Percentiles rank a stretch among this genome's conserved stretches.
Evolutionary conservation across 371 early-diverging fungal genomes (phyloP).

Genomic region (Mucor indicus): DNA sequence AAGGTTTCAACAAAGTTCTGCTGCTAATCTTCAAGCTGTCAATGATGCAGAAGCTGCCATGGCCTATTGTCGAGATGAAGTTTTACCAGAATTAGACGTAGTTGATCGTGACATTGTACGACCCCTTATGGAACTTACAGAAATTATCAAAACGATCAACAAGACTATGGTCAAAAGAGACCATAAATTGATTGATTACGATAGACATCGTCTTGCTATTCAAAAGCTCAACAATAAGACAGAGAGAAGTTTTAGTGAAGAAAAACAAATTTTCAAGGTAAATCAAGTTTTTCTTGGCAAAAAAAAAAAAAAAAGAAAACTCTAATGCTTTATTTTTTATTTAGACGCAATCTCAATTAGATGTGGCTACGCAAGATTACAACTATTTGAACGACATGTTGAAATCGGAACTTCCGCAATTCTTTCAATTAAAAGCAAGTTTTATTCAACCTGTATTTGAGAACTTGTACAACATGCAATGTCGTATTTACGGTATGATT

Average conservation of each 20-base stretch:
- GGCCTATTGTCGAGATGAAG: conserved; percentile 49
- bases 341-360: conserved; percentile 56
- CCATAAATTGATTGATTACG: conserved; percentile 84
- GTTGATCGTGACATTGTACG: conserved; percentile 72
- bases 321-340: background rate
- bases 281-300: too few species aligned
- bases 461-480: conserved; percentile 65
- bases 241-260: conserved; percentile 67
- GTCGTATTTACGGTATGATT: conserved; percentile 55
- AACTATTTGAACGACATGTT: conserved; percentile 63
- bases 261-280: conserved; percentile 69
- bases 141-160: conserved; percentile 64
- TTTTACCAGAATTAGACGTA: conserved; percentile 65
- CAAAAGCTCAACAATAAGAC: conserved; percentile 66
- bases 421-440: conserved; percentile 50
- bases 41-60: conserved; percentile 56
- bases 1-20: conserved; percentile 40
- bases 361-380: conserved; percentile 72
- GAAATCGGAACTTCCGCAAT: conserved; percentile 62
- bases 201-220: conserved; percentile 68
- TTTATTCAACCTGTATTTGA: conserved; percentile 76
- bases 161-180: conserved; percentile 76
- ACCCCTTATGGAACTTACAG: conserved; percentile 64
- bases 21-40: conserved; percentile 53
- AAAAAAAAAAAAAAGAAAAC: background rate